phyloP scores from a whole-genome alignment of 1,284 basidiomycete genomes.

The Papiliotrema nemorosa region DNA sequence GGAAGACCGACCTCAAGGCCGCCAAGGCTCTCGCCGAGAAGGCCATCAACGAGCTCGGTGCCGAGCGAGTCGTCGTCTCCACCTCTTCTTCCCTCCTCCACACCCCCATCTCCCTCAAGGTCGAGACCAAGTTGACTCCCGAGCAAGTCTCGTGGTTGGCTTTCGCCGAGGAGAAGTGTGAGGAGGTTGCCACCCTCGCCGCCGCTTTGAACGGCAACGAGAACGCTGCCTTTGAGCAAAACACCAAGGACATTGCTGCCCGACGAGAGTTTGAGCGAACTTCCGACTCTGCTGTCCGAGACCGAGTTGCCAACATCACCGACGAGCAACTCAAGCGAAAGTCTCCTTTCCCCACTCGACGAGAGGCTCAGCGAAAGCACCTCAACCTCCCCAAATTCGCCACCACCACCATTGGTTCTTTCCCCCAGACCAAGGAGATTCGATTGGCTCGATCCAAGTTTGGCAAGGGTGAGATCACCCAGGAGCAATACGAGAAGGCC shows the following conservation, averaged over 20 bases:
- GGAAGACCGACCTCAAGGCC: slow-evolving; percentile 93
- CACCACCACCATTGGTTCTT: slow-evolving; percentile 97
- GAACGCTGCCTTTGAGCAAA: slow-evolving; percentile 72
- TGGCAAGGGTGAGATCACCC: slow-evolving; percentile 85
- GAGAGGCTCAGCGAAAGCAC: slow-evolving; percentile 83
- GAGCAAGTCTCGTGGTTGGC: slow-evolving; percentile 99
- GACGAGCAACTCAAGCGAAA: slow-evolving; percentile 84
- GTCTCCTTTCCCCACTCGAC: slow-evolving; percentile 82
- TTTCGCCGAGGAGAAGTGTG: slow-evolving; percentile 95
- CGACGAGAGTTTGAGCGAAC: slow-evolving; percentile 94
- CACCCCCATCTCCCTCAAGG: slow-evolving; percentile 91
- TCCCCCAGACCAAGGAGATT: slow-evolving; percentile 99
- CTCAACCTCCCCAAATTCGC: slow-evolving; percentile 95
- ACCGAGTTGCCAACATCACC: slow-evolving; percentile 90
- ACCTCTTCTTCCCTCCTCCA: slow-evolving; percentile 98
- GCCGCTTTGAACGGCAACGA: slow-evolving; percentile 76
- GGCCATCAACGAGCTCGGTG: slow-evolving; percentile 75
- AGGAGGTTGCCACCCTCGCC: slow-evolving; percentile 85
- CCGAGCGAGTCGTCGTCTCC: slow-evolving; percentile 85
- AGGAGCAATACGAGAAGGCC: slow-evolving; percentile 92
- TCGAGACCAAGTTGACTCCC: slow-evolving; percentile 84
- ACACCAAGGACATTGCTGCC: slow-evolving; percentile 87
- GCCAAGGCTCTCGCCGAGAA: slow-evolving; percentile 81
- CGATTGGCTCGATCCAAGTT: slow-evolving; percentile 92
- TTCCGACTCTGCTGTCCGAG: slow-evolving; percentile 93